Evolutionary conservation across 2,329 filamentous ascomycete species (phyloP).

Genomic region (Talaromyces verruculosus): DNA sequence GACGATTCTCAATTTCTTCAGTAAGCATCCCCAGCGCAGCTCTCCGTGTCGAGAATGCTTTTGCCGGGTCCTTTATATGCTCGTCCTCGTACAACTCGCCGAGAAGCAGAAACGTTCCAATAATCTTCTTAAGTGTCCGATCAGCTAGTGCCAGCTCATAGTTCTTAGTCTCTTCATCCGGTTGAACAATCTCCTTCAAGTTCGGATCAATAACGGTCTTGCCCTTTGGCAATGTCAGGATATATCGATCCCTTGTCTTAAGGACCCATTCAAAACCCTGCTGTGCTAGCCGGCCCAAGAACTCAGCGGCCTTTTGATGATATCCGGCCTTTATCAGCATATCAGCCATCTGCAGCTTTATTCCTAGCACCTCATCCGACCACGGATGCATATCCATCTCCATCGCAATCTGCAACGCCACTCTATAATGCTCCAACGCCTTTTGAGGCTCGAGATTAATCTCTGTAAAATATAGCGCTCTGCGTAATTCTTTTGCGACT

Average conservation of each 20-base stretch:
- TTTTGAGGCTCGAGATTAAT: slow-evolving; percentile 70
- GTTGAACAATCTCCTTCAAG: slow-evolving; percentile 11
- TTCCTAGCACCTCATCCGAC: slow-evolving; percentile 84
- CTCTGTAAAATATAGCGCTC: slow-evolving; percentile 84
- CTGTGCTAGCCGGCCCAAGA: slow-evolving; percentile 71
- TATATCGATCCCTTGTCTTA: slow-evolving; percentile 23
- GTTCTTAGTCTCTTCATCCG: slow-evolving; percentile 6
- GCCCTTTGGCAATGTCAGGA: slow-evolving; percentile 25
- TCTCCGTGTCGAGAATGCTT: slow-evolving; percentile 71
- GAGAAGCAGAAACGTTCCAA: slow-evolving; percentile 78
- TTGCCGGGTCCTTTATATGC: slow-evolving; percentile 70
- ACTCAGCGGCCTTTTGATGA: slow-evolving; percentile 68
- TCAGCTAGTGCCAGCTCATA: slow-evolving; percentile 37
- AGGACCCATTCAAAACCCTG: slow-evolving; percentile 60
- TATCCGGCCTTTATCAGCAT: slow-evolving; percentile 77
- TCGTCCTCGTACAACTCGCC: slow-evolving; percentile 78
- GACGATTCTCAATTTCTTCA: slow-evolving; percentile 69
- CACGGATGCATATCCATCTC: slow-evolving; percentile 80
- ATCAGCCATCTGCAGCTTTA: slow-evolving; percentile 76
- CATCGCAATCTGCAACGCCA: slow-evolving; percentile 71
- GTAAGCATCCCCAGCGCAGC: slow-evolving; percentile 80
- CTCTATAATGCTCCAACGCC: slow-evolving; percentile 79
- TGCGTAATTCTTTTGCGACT: slow-evolving; percentile 64
- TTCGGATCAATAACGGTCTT: slow-evolving; percentile 23
- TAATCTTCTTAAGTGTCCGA: slow-evolving; percentile 68